Conservation (phyloP, 148 eudicot species). For the Arctostaphylos glauca region DNA sequence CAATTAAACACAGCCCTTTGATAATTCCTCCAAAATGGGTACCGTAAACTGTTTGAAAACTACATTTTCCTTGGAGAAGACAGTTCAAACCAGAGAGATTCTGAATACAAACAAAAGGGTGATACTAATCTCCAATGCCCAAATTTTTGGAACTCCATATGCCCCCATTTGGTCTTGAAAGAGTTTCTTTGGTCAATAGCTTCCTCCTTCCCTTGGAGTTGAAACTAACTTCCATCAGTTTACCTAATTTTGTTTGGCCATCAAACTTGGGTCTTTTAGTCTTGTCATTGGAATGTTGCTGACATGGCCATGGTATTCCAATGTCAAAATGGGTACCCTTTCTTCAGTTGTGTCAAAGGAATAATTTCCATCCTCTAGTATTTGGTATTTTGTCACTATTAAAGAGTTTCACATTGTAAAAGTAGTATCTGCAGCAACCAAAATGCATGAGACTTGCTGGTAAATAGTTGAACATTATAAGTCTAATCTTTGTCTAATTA, state of each 20-base stretch:
- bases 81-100: background rate
- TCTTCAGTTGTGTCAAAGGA: background rate
- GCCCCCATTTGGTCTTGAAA: too few relatives aligned
- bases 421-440: background rate
- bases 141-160: background rate
- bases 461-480: background rate
- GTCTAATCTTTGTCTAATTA: too few relatives aligned
- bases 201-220: background rate
- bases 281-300: background rate
- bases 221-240: background rate
- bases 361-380: background rate
- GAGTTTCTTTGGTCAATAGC: background rate
- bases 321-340: background rate
- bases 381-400: background rate
- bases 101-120: background rate
- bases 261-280: background rate
- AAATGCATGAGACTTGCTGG: background rate
- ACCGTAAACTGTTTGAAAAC: background rate
- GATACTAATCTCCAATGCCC: background rate
- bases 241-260: conserved; percentile 4
- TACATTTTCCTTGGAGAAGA: background rate
- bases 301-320: background rate
- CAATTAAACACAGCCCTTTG: background rate
- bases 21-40: background rate
- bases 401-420: background rate